phyloP scores from a whole-genome alignment of 345 rosid species.

The Euphorbia pulcherrima region DNA sequence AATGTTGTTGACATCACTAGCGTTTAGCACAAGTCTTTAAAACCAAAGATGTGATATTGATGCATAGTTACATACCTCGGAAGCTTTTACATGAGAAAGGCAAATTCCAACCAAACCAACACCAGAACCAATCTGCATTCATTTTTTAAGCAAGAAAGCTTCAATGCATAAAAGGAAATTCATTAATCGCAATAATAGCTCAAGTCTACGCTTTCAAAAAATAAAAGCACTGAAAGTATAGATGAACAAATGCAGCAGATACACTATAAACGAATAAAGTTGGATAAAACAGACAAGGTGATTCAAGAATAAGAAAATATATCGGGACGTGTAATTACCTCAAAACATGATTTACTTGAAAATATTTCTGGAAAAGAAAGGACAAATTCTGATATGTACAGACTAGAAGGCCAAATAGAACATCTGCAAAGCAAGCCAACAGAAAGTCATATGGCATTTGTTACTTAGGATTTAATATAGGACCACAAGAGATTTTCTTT shows the following conservation, averaged over 20 bases:
- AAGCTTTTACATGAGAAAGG: slow-evolving; percentile 74
- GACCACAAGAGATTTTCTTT: not conserved
- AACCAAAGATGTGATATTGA: not conserved
- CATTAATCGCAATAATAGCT: not conserved
- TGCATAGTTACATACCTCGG: slow-evolving; percentile 46
- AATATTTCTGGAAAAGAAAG: slow-evolving; percentile 67
- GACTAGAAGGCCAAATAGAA: slow-evolving; percentile 81
- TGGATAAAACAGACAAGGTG: not conserved
- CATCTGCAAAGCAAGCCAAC: slow-evolving; percentile 45
- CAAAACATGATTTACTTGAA: slow-evolving; percentile 62
- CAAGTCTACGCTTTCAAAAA: not conserved
- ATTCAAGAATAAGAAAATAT: not conserved
- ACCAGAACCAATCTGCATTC: slow-evolving; percentile 79
- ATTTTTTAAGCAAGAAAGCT: not conserved
- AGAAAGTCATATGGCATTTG: slow-evolving; percentile 4
- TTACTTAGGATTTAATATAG: not conserved
- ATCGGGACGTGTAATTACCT: slow-evolving; percentile 42
- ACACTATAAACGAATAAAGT: slow-evolving; percentile 2
- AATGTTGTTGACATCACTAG: not conserved
- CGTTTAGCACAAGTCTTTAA: not conserved
- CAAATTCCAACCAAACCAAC: slow-evolving; percentile 83
- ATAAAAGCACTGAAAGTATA: not conserved
- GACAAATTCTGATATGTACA: slow-evolving; percentile 66
- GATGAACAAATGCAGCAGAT: not conserved
- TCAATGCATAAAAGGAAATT: not conserved